Evolutionary conservation across 2,329 filamentous ascomycete species (phyloP).

Genomic region (Cladophialophora bantiana): DNA sequence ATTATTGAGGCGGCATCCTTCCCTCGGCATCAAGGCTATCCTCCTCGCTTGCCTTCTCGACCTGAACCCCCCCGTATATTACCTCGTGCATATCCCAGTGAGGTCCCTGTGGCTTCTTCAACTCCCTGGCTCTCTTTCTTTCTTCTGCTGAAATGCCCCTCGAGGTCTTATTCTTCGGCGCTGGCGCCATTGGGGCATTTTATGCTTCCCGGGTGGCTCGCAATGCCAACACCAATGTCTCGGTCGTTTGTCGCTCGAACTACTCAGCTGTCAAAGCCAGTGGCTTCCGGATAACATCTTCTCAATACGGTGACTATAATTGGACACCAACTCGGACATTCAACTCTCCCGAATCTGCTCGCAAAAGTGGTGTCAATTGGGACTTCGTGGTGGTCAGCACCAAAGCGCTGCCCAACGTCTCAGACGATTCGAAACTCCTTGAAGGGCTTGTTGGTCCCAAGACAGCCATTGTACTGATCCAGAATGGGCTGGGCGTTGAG

Average conservation of each 20-base stretch:
- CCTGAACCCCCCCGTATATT: not conserved
- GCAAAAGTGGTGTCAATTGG: conserved; percentile 56
- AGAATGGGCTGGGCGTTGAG: conserved; percentile 75
- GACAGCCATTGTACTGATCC: conserved; percentile 68
- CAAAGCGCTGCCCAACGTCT: conserved; percentile 72
- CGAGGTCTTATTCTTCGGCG: conserved; percentile 40
- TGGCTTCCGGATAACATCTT: conserved; percentile 71
- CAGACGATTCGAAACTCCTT: conserved; percentile 67
- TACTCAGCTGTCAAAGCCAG: conserved; percentile 67
- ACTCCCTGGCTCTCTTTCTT: not conserved
- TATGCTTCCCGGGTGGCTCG: conserved; percentile 39
- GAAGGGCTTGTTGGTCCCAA: conserved; percentile 66
- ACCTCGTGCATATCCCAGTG: not conserved
- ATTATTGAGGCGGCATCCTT: conserved; percentile 14
- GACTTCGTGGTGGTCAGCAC: conserved; percentile 75
- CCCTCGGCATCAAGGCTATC: conserved; percentile 14
- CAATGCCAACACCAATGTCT: conserved; percentile 61
- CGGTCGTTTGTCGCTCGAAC: conserved; percentile 76
- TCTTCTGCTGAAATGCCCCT: conserved; percentile 27
- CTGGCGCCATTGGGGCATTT: conserved; percentile 42
- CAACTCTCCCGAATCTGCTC: conserved; percentile 65
- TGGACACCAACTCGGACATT: conserved; percentile 70
- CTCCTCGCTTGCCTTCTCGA: not conserved
- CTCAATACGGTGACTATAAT: conserved; percentile 70
- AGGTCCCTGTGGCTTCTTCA: not conserved